Evolutionary conservation across 1,284 basidiomycete genomes (phyloP), one percentile per base, ranked within the genome.

Genomic region (Pulchroboletus neoregius): DNA sequence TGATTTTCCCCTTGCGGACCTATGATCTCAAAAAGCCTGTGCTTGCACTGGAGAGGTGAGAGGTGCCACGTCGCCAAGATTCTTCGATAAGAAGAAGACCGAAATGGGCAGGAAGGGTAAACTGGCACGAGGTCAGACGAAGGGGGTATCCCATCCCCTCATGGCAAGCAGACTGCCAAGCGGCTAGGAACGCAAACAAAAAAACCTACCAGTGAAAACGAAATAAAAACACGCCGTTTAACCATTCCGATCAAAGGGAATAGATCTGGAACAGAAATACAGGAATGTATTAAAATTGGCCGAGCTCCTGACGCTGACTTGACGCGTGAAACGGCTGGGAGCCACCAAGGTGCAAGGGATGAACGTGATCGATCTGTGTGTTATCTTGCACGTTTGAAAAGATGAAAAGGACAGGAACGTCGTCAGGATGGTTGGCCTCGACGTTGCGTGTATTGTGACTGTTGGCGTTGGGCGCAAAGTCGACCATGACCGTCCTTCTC

Each of bases 1-100:
- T 66, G 63, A 62, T 62, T 48, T 62, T 59, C 61, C 61, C 46
- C 44, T 55, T 57, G 51, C 45, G 41, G 51, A 57, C 12, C 38
- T 33, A 35, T 11, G 51, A 61, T 61, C 46, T 41, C 31, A 35
- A 58, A 55, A 56, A 39, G 42, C 34, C 52, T 51, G 57, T 56
- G 59, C 47, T 18, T 46, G 51, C 15, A 43, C 42, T 48, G 49
- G 35, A 35, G 28, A 30, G n/a, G 42, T 4, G 23, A 15, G 35
- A 32, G 39, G 31, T 65, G 62, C 60, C 62, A 60, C 58, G 60
- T 64, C 55, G 58, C 24, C 57, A 52, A 58, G 45, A 44, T 40
- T 46, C 47, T 52, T 49, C 52, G 54, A 64, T 61, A 52, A 60
- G 56, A 49, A 53, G 43, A 13, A 11, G 39, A 45, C 63, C 46